Percentiles rank a stretch among this genome's conserved stretches.
phyloP scores from a whole-genome alignment of 768 basidiomycete genomes.

The Tephrocybe sp. region DNA sequence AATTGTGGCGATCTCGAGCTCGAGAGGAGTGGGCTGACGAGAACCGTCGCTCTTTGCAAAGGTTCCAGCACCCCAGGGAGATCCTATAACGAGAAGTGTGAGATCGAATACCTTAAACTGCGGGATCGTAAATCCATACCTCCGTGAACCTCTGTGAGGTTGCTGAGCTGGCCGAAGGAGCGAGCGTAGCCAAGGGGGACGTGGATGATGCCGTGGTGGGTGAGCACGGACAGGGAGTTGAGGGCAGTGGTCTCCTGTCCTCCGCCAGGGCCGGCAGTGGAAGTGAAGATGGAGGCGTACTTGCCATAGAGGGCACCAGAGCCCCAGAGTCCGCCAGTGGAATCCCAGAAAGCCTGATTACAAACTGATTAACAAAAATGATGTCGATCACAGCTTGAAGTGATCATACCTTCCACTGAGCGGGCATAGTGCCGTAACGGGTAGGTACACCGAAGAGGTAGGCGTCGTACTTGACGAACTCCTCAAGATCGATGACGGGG shows the following conservation, averaged over 20 bases:
- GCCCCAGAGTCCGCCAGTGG: slow-evolving; percentile 68
- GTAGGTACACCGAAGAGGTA: slow-evolving; percentile 78
- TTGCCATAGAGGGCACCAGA: slow-evolving; percentile 68
- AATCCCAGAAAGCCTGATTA: slow-evolving; percentile 73
- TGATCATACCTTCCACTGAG: slow-evolving; percentile 66
- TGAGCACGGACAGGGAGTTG: slow-evolving; percentile 52
- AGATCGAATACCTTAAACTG: background rate
- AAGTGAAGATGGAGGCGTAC: slow-evolving; percentile 72
- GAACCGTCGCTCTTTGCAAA: slow-evolving; percentile 53
- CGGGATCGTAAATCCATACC: slow-evolving; percentile 38
- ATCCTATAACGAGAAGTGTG: slow-evolving; percentile 40
- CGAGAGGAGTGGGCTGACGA: slow-evolving; percentile 59
- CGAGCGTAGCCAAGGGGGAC: slow-evolving; percentile 73
- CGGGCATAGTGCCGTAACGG: slow-evolving; percentile 80
- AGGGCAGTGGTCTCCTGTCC: slow-evolving; percentile 73
- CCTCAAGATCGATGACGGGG: slow-evolving; percentile 59
- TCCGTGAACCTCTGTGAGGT: slow-evolving; percentile 55
- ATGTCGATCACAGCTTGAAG: background rate
- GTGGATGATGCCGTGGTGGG: slow-evolving; percentile 72
- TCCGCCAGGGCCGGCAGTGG: slow-evolving; percentile 71
- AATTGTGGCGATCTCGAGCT: slow-evolving; percentile 54
- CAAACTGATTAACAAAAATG: background rate
- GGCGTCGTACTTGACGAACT: slow-evolving; percentile 62
- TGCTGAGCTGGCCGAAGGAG: slow-evolving; percentile 38
- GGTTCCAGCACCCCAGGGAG: slow-evolving; percentile 83